Conservation (phyloP, 108 stramenopile species). For the Cyclotella choctawhatcheeana region DNA sequence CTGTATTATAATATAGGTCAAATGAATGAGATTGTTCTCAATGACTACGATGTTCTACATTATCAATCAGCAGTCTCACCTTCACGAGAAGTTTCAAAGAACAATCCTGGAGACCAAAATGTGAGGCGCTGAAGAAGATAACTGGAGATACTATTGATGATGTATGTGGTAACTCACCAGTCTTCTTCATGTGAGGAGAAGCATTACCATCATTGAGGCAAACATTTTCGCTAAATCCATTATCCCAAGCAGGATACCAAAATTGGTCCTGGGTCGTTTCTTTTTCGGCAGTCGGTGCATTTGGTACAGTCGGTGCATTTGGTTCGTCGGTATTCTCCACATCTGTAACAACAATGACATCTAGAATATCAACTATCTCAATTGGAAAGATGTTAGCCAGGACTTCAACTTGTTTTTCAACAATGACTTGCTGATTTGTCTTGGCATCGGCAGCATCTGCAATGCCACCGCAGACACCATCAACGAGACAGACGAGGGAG, state of each 20-base stretch:
- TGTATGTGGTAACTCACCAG: neutral
- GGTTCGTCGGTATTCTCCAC: neutral
- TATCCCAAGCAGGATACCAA: slow-evolving; percentile 11
- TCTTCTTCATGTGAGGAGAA: neutral
- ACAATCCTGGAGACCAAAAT: neutral
- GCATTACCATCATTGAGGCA: slow-evolving; percentile 3
- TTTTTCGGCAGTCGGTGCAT: neutral
- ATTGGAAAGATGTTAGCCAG: neutral
- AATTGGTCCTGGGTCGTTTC: neutral
- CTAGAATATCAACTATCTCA: neutral
- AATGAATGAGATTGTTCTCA: neutral
- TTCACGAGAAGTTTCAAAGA: slow-evolving; percentile 3
- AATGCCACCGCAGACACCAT: slow-evolving; percentile 24
- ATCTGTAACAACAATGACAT: neutral
- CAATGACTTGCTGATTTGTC: slow-evolving; percentile 7
- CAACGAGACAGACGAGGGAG: slow-evolving; percentile 21
- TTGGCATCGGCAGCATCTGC: neutral
- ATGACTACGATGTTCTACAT: too few species aligned
- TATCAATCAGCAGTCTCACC: neutral
- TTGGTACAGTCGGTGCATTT: neutral
- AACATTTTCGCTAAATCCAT: neutral
- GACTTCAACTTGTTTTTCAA: slow-evolving; percentile 8
- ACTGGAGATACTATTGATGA: neutral
- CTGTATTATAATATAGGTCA: neutral
- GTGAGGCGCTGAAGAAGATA: neutral